These are phyloP conservation scores for Neofusicoccum laricinum DNA, from an alignment of 2,329 filamentous ascomycete genomes.

Conservation along the genomic window DNA sequence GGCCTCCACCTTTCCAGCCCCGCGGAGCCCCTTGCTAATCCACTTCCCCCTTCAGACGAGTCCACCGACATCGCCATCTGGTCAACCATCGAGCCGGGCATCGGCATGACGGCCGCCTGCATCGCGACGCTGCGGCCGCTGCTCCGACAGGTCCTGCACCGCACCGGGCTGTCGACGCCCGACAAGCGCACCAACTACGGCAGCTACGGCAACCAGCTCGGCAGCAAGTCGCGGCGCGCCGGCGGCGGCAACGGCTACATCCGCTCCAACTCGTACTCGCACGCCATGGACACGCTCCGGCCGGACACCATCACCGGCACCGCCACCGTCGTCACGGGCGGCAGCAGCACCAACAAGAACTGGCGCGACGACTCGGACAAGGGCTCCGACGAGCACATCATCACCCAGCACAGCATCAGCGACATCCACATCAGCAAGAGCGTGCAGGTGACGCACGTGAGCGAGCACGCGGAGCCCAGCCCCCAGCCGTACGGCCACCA, in stretches of 20 bases:
- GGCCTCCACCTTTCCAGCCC: too few relatives aligned
- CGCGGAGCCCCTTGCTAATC: too few relatives aligned
- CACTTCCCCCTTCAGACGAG: background rate
- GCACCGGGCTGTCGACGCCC: slow-evolving; percentile 21
- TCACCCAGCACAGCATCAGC: background rate
- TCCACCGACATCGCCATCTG: slow-evolving; percentile 17
- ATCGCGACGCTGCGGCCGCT: slow-evolving; percentile 51
- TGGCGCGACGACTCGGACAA: slow-evolving; percentile 9
- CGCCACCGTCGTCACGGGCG: background rate
- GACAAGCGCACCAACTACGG: slow-evolving; percentile 15
- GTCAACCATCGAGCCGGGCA: slow-evolving; percentile 33
- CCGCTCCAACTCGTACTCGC: slow-evolving; percentile 1
- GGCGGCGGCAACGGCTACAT: slow-evolving; percentile 19
- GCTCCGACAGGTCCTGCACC: slow-evolving; percentile 32
- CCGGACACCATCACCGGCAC: slow-evolving; percentile 14
- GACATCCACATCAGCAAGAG: slow-evolving; percentile 13
- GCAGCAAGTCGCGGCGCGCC: background rate
- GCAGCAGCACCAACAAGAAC: background rate
- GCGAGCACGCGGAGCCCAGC: slow-evolving; percentile 1
- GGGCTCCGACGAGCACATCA: slow-evolving; percentile 8
- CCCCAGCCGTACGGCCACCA: background rate
- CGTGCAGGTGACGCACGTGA: slow-evolving; percentile 8
- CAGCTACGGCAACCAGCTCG: slow-evolving; percentile 1
- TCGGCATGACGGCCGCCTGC: slow-evolving; percentile 45
- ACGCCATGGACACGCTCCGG: slow-evolving; percentile 15